A percentile compares a stretch with the other conserved stretches of the same genome.
Conservation (phyloP, 2,329 filamentous ascomycete species). For the Diaporthe destruens region DNA sequence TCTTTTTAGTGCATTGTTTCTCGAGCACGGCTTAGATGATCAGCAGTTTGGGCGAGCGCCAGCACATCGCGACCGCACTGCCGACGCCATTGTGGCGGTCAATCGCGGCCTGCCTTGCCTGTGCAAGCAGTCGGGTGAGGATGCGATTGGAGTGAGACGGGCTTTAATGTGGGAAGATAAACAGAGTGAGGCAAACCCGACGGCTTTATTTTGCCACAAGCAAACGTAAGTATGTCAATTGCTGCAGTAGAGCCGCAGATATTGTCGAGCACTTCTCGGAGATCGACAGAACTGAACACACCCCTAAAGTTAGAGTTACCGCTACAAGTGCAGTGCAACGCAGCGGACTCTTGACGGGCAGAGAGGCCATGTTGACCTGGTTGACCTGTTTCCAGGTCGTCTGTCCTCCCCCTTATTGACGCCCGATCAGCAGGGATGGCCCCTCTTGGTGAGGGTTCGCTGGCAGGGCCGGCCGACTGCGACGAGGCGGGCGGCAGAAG, state of each 20-base stretch:
- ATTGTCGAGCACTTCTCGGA: slow-evolving; percentile 25
- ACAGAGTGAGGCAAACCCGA: slow-evolving; percentile 25
- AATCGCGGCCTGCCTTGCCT: slow-evolving; percentile 1
- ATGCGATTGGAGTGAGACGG: slow-evolving; percentile 20
- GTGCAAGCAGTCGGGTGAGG: slow-evolving; percentile 11
- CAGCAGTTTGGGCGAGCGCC: slow-evolving; percentile 4
- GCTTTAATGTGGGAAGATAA: not conserved
- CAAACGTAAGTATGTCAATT: slow-evolving; percentile 9
- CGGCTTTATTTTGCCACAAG: slow-evolving; percentile 25
- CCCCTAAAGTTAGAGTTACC: slow-evolving; percentile 15
- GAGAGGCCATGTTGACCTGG: slow-evolving; percentile 24
- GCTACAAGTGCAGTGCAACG: slow-evolving; percentile 37
- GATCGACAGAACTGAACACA: slow-evolving; percentile 36
- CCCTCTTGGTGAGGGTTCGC: slow-evolving; percentile 34
- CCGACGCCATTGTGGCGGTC: slow-evolving; percentile 20
- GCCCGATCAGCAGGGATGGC: slow-evolving; percentile 41
- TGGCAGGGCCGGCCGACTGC: slow-evolving; percentile 29
- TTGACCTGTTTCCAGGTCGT: slow-evolving; percentile 25
- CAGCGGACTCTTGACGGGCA: slow-evolving; percentile 33
- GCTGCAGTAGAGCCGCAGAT: slow-evolving; percentile 31
- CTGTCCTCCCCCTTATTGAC: slow-evolving; percentile 33
- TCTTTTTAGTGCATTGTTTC: slow-evolving; percentile 12
- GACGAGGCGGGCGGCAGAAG: slow-evolving; percentile 20
- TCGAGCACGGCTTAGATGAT: slow-evolving; percentile 6
- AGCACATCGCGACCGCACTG: slow-evolving; percentile 13